Base-by-base conservation (phyloP, 2,329 filamentous ascomycete genomes). In the Ophiostoma sp. region DNA sequence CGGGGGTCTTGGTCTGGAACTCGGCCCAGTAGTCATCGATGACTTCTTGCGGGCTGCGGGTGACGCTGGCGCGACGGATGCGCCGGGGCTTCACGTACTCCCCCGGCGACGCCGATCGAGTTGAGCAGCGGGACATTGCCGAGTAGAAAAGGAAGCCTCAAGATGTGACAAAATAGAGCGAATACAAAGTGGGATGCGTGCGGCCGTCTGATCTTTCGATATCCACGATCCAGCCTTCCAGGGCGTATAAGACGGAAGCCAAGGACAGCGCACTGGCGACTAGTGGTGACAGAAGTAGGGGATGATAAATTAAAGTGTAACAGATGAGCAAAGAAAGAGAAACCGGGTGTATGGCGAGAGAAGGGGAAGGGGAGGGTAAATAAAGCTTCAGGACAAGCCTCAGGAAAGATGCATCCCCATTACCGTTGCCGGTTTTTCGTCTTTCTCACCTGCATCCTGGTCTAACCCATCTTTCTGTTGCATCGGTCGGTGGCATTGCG, bases 21-120 rank as follows among this genome's bases (percentile, higher is more conserved):
- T 86, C 87, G 66, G 81, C 78, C 90, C 90, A 93, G 75, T 92
- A 92, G 70, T 89, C 84, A 72, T 91, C 85, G 68, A 93, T 85
- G 40, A 81, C 83, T 69, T 86, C 83, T 75, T 93, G 90, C 0
- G 90, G 89, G 7, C 86, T 42, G 38, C 65, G 67, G 58, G 45
- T 52, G 36, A 64, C n/a, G 55, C 68, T 69, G 16, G 65, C 49
- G 16, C 62, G 67, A 38, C 67, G 67, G 45, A 47, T 38, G 45
- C 58, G 66, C 45, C 58, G 60, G 11, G 64, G 18, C 16, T 44
- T 64, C 36, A 38, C 27, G 11, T 44, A 27, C 12, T 36, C 42
- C 6, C 7, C 42, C 11, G 52, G 5, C 18, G 18, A 55, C 49
- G 9, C 18, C n/a, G 49, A 27, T 12, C 40, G 41, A 44, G 60